A percentile compares a stretch with the other conserved stretches of the same genome.
Evolutionary conservation across 2,329 filamentous ascomycete genomes (phyloP).

Genomic region (Cryphonectria radicalis): DNA sequence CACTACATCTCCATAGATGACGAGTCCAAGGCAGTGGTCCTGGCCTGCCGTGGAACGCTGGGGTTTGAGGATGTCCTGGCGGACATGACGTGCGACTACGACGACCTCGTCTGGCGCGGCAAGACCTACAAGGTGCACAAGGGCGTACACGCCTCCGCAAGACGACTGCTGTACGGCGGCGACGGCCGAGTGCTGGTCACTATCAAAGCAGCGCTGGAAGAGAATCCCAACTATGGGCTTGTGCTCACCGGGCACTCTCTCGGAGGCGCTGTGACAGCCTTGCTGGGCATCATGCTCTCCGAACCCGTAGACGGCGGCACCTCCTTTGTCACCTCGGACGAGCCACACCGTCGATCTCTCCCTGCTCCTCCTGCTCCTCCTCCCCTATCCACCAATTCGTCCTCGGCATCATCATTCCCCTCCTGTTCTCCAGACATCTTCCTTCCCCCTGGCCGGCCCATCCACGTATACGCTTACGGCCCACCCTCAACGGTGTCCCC

Average conservation of each 20-base stretch:
- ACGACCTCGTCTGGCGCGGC: slow-evolving; percentile 66
- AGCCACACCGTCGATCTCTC: slow-evolving; percentile 49
- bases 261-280: slow-evolving; percentile 70
- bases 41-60: slow-evolving; percentile 73
- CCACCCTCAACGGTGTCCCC: slow-evolving; percentile 75
- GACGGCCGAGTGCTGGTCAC: slow-evolving; percentile 70
- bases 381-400: slow-evolving; percentile 24
- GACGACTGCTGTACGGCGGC: slow-evolving; percentile 67
- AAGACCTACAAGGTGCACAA: slow-evolving; percentile 73
- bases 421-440: slow-evolving; percentile 41
- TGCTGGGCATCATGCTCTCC: slow-evolving; percentile 73
- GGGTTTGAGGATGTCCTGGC: slow-evolving; percentile 76
- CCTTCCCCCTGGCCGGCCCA: slow-evolving; percentile 69
- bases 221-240: slow-evolving; percentile 71
- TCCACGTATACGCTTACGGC: slow-evolving; percentile 81
- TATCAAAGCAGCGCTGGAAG: slow-evolving; percentile 66
- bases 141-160: slow-evolving; percentile 73
- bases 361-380: slow-evolving; percentile 34
- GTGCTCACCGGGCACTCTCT: slow-evolving; percentile 72
- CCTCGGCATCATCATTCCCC: slow-evolving; percentile 28
- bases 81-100: slow-evolving; percentile 76
- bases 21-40: slow-evolving; percentile 70
- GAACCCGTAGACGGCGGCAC: slow-evolving; percentile 60
- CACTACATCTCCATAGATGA: slow-evolving; percentile 76
- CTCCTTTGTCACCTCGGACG: slow-evolving; percentile 65